phyloP scores from a whole-genome alignment of 495 filamentous ascomycete genomes.

The Hypomontagnella monticulosa region DNA sequence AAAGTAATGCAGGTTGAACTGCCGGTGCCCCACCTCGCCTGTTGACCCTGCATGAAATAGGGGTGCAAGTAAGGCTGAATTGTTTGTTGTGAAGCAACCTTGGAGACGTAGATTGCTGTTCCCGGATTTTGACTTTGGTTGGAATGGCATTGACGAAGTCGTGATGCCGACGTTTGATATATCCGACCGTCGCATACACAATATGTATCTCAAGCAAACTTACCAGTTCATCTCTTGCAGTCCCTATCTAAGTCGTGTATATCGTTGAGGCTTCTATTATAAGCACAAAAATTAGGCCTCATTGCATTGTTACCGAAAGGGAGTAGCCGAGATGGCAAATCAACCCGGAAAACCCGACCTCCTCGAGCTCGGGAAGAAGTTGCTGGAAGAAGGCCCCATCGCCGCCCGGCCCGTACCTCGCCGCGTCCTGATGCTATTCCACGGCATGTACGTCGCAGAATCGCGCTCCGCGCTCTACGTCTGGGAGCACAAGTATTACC shows the following conservation, averaged over 20 bases:
- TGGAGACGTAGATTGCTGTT: neutral
- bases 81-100: neutral
- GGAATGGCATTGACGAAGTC: neutral
- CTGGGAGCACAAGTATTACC: conserved; percentile 51
- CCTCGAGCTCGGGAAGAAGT: conserved; percentile 36
- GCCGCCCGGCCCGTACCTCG: conserved; percentile 47
- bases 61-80: neutral
- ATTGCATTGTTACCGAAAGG: neutral
- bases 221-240: neutral
- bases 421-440: conserved; percentile 46
- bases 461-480: conserved; percentile 46
- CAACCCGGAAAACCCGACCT: conserved; percentile 22
- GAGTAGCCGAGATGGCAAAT: conserved; percentile 3
- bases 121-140: neutral
- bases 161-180: too few species aligned
- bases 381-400: conserved; percentile 43
- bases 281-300: neutral
- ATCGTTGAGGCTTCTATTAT: too few species aligned
- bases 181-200: too few species aligned
- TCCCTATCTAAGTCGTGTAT: too few species aligned
- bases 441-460: conserved; percentile 46
- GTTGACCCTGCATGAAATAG: neutral
- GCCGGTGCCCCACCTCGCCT: conserved; percentile 21
- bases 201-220: neutral
- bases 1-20: conserved; percentile 5